These are phyloP conservation scores for Leishmania turanica DNA, from an alignment of 208 protist genomes.

Conservation along the genomic window DNA sequence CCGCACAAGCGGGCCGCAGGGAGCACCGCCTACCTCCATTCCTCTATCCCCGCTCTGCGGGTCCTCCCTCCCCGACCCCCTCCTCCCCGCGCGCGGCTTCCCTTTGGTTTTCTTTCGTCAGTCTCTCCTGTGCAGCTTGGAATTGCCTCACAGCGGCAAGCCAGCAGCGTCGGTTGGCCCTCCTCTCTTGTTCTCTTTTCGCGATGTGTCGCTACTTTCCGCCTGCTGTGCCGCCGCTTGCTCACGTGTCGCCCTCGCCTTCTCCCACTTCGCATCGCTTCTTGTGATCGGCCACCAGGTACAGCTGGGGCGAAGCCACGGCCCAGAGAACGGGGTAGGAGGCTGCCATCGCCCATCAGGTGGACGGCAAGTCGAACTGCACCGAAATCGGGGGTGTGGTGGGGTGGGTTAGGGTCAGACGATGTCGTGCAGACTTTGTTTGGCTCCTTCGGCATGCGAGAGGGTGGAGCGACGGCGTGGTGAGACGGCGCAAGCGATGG, in stretches of 20 bases:
- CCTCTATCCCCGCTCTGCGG: background rate
- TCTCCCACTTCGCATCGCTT: background rate
- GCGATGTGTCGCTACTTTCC: background rate
- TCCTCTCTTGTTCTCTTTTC: constrained; percentile 6
- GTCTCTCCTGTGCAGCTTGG: background rate
- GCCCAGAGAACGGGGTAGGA: background rate
- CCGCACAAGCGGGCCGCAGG: background rate
- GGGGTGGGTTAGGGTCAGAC: background rate
- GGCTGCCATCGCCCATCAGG: background rate
- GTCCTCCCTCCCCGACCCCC: background rate
- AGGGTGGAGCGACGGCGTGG: background rate
- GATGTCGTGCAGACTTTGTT: background rate
- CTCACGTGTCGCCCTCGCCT: background rate
- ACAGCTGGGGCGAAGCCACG: background rate
- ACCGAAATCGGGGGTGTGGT: background rate
- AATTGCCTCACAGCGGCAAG: constrained; percentile 22
- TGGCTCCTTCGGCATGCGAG: background rate
- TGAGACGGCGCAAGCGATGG: background rate
- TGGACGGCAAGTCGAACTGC: background rate
- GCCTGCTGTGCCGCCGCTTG: background rate
- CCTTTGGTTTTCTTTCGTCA: too few species aligned
- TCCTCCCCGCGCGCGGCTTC: background rate
- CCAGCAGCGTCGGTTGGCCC: constrained; percentile 9
- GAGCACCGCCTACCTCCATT: background rate
- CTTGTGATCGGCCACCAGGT: background rate